Percentiles rank a stretch among this genome's conserved stretches.
phyloP scores from a whole-genome alignment of 2,329 filamentous ascomycete species.

The Cladorrhinum sp. region DNA sequence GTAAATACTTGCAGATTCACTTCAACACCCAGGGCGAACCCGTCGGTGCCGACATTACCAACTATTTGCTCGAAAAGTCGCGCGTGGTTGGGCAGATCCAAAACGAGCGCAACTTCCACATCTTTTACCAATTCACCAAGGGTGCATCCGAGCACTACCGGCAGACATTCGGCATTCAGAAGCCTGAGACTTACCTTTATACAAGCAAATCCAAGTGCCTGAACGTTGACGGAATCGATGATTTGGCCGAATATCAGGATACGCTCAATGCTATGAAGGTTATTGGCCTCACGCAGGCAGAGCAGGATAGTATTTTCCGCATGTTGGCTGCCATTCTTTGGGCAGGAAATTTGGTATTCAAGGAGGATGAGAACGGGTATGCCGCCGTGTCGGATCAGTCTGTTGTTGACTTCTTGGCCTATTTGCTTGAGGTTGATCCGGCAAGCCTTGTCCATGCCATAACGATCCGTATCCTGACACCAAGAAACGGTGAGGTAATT shows the following conservation, averaged over 20 bases:
- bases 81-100: constrained; percentile 91
- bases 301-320: constrained; percentile 95
- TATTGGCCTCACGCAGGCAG: constrained; percentile 81
- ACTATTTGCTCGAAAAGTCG: constrained; percentile 93
- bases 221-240: constrained; percentile 91
- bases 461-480: constrained; percentile 79
- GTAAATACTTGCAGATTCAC: constrained; percentile 96
- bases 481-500: constrained; percentile 63
- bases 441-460: constrained; percentile 80
- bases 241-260: constrained; percentile 82
- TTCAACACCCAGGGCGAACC: constrained; percentile 92
- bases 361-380: constrained; percentile 85
- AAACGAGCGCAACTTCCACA: constrained; percentile 98
- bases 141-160: constrained; percentile 83
- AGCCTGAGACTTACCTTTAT: constrained; percentile 88
- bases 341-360: constrained; percentile 91
- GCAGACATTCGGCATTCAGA: constrained; percentile 84
- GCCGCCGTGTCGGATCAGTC: constrained; percentile 84
- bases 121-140: constrained; percentile 99
- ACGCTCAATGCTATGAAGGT: constrained; percentile 92
- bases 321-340: constrained; percentile 90
- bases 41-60: constrained; percentile 94
- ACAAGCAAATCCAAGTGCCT: constrained; percentile 93
- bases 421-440: constrained; percentile 83
- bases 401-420: constrained; percentile 91